Percentiles rank a stretch among this genome's conserved stretches.
phyloP scores from a whole-genome alignment of 257 asterid species.

The Leptodermis oblonga region DNA sequence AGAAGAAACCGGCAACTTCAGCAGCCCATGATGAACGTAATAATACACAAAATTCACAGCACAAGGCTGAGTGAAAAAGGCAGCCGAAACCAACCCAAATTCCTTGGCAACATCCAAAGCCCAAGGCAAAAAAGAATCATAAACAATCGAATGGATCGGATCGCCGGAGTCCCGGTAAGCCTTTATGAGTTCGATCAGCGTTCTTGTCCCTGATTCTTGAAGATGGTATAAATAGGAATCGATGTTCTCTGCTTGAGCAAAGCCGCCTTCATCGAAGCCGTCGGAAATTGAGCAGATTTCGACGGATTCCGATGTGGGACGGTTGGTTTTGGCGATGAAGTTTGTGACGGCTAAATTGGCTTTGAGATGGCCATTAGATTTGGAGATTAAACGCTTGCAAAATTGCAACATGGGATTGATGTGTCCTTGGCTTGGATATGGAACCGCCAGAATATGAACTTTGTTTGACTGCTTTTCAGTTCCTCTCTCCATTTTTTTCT shows the following conservation, averaged over 20 bases:
- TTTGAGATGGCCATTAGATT: constrained; percentile 41
- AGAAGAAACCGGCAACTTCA: constrained; percentile 42
- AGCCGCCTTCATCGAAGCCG: constrained; percentile 66
- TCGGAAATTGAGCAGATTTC: constrained; percentile 56
- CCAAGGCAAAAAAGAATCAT: constrained; percentile 78
- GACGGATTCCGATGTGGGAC: constrained; percentile 33
- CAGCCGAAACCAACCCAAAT: constrained; percentile 34
- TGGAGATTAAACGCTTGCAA: constrained; percentile 60
- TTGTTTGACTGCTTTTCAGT: constrained; percentile 1
- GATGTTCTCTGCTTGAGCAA: constrained; percentile 32
- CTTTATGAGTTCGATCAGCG: constrained; percentile 40
- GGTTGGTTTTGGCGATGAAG: constrained; percentile 41
- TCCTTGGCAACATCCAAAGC: constrained; percentile 50
- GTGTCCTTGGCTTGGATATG: constrained; percentile 91
- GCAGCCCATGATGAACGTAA: constrained; percentile 37
- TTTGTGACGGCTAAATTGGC: constrained; percentile 60
- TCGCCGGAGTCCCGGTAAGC: constrained; percentile 15
- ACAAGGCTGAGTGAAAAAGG: constrained; percentile 73
- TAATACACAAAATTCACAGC: constrained; percentile 63
- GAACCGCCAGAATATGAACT: constrained; percentile 53
- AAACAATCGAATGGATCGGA: constrained; percentile 53
- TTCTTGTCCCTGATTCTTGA: constrained; percentile 35
- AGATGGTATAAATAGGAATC: constrained; percentile 33
- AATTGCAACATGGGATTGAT: constrained; percentile 73
- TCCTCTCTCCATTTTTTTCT: constrained; percentile 28